Evolutionary conservation across 1,284 basidiomycete genomes (phyloP).

Genomic region (Boletellus sp.): DNA sequence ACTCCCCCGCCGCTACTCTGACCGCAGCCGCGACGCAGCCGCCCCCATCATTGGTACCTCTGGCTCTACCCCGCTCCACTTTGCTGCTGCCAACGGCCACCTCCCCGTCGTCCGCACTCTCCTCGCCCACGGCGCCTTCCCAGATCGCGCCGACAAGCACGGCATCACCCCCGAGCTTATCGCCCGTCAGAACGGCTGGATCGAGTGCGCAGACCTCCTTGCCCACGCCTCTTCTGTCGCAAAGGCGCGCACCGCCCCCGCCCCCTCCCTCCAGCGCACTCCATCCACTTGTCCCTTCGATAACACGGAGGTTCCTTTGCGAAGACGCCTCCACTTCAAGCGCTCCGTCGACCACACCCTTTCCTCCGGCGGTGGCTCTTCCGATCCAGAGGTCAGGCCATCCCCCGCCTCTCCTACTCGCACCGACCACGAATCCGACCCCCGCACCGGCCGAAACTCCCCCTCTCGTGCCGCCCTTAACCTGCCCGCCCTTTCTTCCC

Average conservation of each 20-base stretch:
- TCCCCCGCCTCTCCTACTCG: constrained; percentile 4
- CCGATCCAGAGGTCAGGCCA: constrained; percentile 24
- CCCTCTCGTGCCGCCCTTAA: constrained; percentile 11
- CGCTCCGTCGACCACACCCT: constrained; percentile 45
- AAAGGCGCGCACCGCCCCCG: constrained; percentile 24
- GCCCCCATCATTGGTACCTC: constrained; percentile 72
- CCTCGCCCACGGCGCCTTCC: constrained; percentile 75
- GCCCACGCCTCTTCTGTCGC: constrained; percentile 14
- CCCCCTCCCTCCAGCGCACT: constrained; percentile 15
- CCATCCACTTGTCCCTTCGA: constrained; percentile 26
- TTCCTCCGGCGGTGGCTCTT: constrained; percentile 18
- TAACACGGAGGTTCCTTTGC: constrained; percentile 31
- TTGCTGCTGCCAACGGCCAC: constrained; percentile 90
- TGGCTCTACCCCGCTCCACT: constrained; percentile 91
- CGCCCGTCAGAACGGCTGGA: constrained; percentile 65
- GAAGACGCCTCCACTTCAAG: constrained; percentile 43
- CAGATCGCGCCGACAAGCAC: constrained; percentile 80
- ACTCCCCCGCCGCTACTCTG: constrained; percentile 76
- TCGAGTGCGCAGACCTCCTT: constrained; percentile 60
- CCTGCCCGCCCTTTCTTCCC: constrained; percentile 14
- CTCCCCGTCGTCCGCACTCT: constrained; percentile 69
- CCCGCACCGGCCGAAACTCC: constrained; percentile 3
- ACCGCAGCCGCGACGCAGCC: constrained; percentile 60
- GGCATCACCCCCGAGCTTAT: constrained; percentile 76
- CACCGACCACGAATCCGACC: constrained; percentile 19